Evolutionary conservation across 192 early-diverging fungal species (phyloP).

Genomic region (Mortierella alpina): DNA sequence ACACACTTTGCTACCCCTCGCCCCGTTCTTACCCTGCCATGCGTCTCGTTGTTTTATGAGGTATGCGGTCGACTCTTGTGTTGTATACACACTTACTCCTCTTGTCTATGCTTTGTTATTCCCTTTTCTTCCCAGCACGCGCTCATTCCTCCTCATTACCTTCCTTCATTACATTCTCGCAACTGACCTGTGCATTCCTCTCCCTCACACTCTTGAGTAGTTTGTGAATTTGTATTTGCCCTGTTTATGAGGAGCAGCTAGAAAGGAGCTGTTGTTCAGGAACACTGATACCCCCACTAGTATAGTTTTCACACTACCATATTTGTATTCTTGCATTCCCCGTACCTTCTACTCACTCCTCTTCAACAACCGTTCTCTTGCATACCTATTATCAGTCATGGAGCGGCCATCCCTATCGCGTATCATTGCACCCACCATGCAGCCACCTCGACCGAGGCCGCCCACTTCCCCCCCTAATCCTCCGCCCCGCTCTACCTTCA

Average conservation of each 20-base stretch:
- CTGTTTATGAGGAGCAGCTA: no score
- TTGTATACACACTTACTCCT: background rate
- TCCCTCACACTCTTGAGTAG: no score
- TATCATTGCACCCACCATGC: background rate
- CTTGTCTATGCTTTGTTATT: conserved; percentile 6
- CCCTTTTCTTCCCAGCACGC: background rate
- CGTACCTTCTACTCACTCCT: conserved; percentile 7
- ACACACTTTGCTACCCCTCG: no score
- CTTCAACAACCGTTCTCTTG: background rate
- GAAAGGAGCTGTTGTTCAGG: no score
- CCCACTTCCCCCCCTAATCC: background rate
- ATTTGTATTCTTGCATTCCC: background rate
- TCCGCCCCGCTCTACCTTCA: background rate
- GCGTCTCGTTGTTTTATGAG: no score
- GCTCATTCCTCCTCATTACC: conserved; percentile 14
- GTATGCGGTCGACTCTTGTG: no score
- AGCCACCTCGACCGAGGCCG: background rate
- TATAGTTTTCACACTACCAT: no score
- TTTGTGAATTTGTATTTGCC: no score
- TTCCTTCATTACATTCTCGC: no score
- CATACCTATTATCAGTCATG: background rate
- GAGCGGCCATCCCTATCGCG: background rate
- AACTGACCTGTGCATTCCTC: no score
- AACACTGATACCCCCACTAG: no score
- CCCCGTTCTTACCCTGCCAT: no score